These are phyloP conservation scores for Stagonosporopsis cucurbitacearum DNA, from an alignment of 2,329 filamentous ascomycete species.

Conservation along the genomic window DNA sequence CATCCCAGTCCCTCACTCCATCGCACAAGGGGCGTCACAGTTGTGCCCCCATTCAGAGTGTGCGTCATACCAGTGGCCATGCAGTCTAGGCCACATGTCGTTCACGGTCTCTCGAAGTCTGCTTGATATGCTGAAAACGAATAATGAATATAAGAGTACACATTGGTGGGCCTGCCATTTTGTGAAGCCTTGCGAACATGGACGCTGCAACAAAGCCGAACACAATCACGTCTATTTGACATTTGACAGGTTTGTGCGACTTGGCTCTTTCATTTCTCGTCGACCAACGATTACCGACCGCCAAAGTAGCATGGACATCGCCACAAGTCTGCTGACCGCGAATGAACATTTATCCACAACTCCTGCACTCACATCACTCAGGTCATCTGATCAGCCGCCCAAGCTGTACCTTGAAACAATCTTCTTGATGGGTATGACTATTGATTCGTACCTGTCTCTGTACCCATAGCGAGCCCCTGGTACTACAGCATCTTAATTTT, in stretches of 20 bases:
- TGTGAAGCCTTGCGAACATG: constrained; percentile 3
- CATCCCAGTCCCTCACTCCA: constrained; percentile 10
- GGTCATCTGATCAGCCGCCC: not conserved
- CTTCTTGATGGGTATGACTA: constrained; percentile 21
- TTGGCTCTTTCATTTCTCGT: constrained; percentile 12
- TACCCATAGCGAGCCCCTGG: constrained; percentile 24
- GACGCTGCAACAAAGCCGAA: constrained; percentile 2
- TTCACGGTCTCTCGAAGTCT: not conserved
- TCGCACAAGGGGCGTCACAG: constrained; percentile 10
- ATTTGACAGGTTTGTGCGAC: constrained; percentile 30
- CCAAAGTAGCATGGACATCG: not conserved
- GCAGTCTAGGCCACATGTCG: constrained; percentile 11
- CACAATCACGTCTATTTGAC: constrained; percentile 29
- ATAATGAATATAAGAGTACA: not conserved
- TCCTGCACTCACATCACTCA: not conserved
- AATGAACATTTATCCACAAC: constrained; percentile 3
- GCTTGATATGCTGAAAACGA: not conserved
- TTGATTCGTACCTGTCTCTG: constrained; percentile 15
- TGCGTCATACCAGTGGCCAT: constrained; percentile 11
- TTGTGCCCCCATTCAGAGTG: constrained; percentile 2
- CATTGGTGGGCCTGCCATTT: constrained; percentile 2
- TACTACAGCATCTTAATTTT: constrained; percentile 20
- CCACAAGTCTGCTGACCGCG: constrained; percentile 16
- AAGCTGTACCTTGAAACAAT: constrained; percentile 13
- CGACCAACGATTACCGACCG: constrained; percentile 4